Evolutionary conservation across 352 stramenopile species (phyloP), one percentile per base, ranked within the genome.

Genomic region (Phytophthora chlamydospora): DNA sequence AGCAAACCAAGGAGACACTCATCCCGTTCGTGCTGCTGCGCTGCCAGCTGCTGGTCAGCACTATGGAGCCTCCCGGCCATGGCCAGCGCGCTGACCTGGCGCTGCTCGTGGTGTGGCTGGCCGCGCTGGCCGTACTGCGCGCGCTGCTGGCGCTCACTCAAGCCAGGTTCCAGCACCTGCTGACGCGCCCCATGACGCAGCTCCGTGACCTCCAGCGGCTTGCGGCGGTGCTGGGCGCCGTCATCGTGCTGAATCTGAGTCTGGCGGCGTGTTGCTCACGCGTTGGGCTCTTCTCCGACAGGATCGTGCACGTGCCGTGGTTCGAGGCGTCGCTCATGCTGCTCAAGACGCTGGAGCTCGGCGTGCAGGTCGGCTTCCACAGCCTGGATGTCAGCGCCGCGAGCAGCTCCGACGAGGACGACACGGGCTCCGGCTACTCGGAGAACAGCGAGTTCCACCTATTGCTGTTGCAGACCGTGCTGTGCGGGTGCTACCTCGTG

Each of bases 1-100:
- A 92, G 69, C 83, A 89, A 76, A 90, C 83, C 19, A 92, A 92
- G 40, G 83, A 92, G 50, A 90, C 79, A 16, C 80, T 92, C 53
- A 77, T 92, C 46, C 81, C 88, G 40, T 92, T 90, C 38, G 60
- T 89, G 16, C 57, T 92, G 51, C 84, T 92, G 71, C 83, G 83
- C 29, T 89, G 76, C 27, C 71, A 90, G 19, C 60, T 92, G 60
- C 78, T 92, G 2, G 79, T 85, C 7, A 89, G 76, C 54, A 92
- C 83, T 24, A 80, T 92, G 67, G 73, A 82, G 40, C 68, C 70
- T 1, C 40, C 57, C 41, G 69, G 58, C 11, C 53, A 61, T 2
- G 56, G 46, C 32, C 52, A 58, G 14, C 67, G 79, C 19, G 58
- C 69, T 4, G 72, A 80, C 33, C 41, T 89, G 3, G 80, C 61